Percentiles rank a stretch among this genome's conserved stretches.
Evolutionary conservation across 73 alveolate genomes (phyloP).

Genomic region (Symbiodinium pilosum): DNA sequence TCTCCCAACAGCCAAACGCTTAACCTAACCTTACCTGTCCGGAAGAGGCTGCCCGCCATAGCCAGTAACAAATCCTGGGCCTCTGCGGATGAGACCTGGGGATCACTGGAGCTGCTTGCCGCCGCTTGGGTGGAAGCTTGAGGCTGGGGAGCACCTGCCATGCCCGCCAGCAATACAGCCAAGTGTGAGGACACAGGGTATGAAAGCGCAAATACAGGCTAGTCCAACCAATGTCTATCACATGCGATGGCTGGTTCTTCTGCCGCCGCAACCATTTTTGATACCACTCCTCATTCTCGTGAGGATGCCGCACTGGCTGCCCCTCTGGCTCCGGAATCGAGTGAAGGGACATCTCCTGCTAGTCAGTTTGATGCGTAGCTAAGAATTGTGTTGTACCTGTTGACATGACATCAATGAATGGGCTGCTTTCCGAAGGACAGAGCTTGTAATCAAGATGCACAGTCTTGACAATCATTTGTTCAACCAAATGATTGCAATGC

Average conservation of each 20-base stretch:
- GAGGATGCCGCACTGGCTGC: constrained; percentile 27
- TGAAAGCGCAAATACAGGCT: neutral
- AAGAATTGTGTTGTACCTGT: too few species aligned
- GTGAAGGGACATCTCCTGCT: constrained; percentile 7
- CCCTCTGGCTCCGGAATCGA: neutral
- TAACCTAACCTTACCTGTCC: too few species aligned
- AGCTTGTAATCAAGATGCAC: too few species aligned
- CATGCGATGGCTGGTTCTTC: constrained; percentile 52
- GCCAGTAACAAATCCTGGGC: too few species aligned
- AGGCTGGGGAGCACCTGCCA: constrained; percentile 8
- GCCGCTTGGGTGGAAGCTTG: neutral
- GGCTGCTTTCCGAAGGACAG: too few species aligned
- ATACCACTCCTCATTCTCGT: constrained; percentile 90
- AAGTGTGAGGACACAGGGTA: neutral
- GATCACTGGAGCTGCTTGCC: neutral
- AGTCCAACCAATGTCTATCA: constrained; percentile 37
- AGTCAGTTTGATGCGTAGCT: neutral
- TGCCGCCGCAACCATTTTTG: constrained; percentile 87
- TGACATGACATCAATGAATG: too few species aligned
- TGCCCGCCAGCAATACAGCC: neutral
- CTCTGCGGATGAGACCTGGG: neutral
- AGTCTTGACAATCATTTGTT: too few species aligned
- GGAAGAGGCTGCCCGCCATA: too few species aligned
- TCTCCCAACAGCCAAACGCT: too few species aligned
- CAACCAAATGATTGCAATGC: too few species aligned